phyloP scores from a whole-genome alignment of 176 grass and related monocot species.

The Oryza punctata region DNA sequence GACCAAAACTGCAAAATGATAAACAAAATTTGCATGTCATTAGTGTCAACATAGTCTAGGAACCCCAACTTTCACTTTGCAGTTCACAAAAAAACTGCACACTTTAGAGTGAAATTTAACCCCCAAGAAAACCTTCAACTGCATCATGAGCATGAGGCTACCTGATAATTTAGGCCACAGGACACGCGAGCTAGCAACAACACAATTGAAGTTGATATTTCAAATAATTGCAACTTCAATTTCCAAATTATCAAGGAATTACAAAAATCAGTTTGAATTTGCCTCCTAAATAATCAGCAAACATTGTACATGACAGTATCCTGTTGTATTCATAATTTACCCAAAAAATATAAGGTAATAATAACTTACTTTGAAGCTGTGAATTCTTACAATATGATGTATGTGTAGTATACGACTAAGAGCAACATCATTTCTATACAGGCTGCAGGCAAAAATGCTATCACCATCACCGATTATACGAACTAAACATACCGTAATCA shows the following conservation, averaged over 20 bases:
- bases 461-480: neutral
- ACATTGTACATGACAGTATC: constrained; percentile 21
- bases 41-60: neutral
- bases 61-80: neutral
- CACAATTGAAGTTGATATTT: neutral
- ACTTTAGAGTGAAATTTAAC: neutral
- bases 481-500: constrained; percentile 31
- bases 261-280: neutral
- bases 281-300: constrained; percentile 4
- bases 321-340: neutral
- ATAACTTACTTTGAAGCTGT: constrained; percentile 7
- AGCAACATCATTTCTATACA: constrained; percentile 31
- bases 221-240: neutral
- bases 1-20: constrained; percentile 12
- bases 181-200: neutral
- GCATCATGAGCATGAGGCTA: neutral
- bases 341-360: neutral
- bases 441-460: constrained; percentile 19
- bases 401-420: constrained; percentile 1
- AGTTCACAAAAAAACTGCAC: neutral
- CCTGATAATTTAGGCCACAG: neutral
- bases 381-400: constrained; percentile 29
- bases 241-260: neutral
- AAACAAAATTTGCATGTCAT: neutral
- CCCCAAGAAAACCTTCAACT: neutral